phyloP scores from a whole-genome alignment of 2,329 filamentous ascomycete species.

The Trichophaea hybrida region DNA sequence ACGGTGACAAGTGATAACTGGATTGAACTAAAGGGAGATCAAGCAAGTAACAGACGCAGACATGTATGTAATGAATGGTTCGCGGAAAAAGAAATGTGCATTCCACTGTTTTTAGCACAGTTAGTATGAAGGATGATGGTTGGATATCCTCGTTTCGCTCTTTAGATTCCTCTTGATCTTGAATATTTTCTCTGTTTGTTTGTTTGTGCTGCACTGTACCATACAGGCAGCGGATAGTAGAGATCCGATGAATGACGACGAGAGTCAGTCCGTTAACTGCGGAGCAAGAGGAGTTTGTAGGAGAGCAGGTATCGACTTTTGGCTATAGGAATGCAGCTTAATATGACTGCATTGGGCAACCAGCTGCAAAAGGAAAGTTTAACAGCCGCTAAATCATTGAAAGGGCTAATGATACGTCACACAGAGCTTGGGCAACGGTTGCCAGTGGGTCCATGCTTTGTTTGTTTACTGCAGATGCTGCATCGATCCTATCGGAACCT shows the following conservation, averaged over 20 bases:
- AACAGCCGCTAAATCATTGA: too few relatives aligned
- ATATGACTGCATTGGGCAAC: too few relatives aligned
- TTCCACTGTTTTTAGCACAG: not conserved
- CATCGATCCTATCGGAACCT: not conserved
- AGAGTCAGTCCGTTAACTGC: too few relatives aligned
- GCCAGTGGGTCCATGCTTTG: not conserved
- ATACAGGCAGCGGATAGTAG: too few relatives aligned
- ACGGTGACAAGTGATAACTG: not conserved
- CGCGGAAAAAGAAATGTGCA: conserved; percentile 4
- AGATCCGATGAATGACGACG: too few relatives aligned
- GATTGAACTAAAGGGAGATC: not conserved
- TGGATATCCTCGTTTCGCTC: not conserved
- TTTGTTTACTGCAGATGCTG: not conserved
- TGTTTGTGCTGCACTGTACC: not conserved
- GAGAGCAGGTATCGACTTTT: too few relatives aligned
- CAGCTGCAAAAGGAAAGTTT: too few relatives aligned
- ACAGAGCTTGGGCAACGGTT: not conserved
- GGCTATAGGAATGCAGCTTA: too few relatives aligned
- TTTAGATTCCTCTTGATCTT: not conserved
- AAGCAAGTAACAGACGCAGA: not conserved
- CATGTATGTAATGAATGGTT: not conserved
- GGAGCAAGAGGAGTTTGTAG: too few relatives aligned
- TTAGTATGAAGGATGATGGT: not conserved
- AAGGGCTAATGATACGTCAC: not conserved
- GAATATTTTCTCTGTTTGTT: not conserved